These are phyloP conservation scores for Neurospora sp. DNA, from an alignment of 495 filamentous ascomycete species.

Conservation along the genomic window DNA sequence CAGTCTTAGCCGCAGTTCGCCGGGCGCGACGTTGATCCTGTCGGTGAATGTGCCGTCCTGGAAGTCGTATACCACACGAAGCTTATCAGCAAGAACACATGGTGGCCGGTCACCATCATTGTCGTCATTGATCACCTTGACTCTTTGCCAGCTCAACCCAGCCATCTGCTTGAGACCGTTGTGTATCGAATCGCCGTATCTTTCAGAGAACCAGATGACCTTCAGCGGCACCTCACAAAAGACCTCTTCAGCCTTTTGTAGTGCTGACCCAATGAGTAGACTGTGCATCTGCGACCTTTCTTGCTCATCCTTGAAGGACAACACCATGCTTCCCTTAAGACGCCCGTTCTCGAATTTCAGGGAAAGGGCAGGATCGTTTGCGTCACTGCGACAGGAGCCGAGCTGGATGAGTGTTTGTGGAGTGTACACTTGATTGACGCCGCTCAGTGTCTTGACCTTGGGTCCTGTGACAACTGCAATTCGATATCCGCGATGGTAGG, in stretches of 20 bases:
- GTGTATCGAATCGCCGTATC: slow-evolving; percentile 28
- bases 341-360: slow-evolving; percentile 61
- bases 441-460: slow-evolving; percentile 63
- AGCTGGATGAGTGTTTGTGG: slow-evolving; percentile 58
- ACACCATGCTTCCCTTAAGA: slow-evolving; percentile 53
- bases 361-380: slow-evolving; percentile 54
- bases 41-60: slow-evolving; percentile 64
- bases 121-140: slow-evolving; percentile 47
- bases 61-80: slow-evolving; percentile 58
- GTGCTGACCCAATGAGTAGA: slow-evolving; percentile 55
- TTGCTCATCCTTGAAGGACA: slow-evolving; percentile 61
- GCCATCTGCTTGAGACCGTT: slow-evolving; percentile 36
- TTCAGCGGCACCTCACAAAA: slow-evolving; percentile 52
- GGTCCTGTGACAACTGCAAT: slow-evolving; percentile 65
- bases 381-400: slow-evolving; percentile 57
- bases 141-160: slow-evolving; percentile 35
- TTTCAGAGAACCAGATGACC: slow-evolving; percentile 53
- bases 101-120: slow-evolving; percentile 33
- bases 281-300: slow-evolving; percentile 58
- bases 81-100: slow-evolving; percentile 57
- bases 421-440: slow-evolving; percentile 53
- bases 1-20: slow-evolving; percentile 56
- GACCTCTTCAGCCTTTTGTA: slow-evolving; percentile 50
- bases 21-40: slow-evolving; percentile 65
- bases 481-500: slow-evolving; percentile 65